These are phyloP conservation scores for Hortaea werneckii DNA, from an alignment of 2,329 filamentous ascomycete genomes.

Conservation along the genomic window DNA sequence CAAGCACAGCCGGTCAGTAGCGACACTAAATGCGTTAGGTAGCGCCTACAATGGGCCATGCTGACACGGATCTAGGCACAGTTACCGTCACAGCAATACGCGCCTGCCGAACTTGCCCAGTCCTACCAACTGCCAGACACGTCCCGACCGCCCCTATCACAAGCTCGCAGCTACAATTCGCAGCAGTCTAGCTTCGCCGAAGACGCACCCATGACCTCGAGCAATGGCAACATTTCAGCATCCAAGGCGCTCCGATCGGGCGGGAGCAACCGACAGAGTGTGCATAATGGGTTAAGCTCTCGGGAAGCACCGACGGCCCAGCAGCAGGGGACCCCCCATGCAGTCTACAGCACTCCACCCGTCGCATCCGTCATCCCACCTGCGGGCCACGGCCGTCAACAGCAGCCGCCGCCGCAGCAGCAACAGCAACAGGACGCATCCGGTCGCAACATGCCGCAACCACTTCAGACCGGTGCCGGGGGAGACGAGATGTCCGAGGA, in stretches of 20 bases:
- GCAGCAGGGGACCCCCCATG: slow-evolving; percentile 16
- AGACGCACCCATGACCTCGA: slow-evolving; percentile 21
- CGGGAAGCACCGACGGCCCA: slow-evolving; percentile 17
- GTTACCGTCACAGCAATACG: slow-evolving; percentile 10
- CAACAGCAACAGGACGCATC: slow-evolving; percentile 15
- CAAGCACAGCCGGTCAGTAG: slow-evolving; percentile 13
- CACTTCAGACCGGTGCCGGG: slow-evolving; percentile 19
- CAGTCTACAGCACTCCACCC: slow-evolving; percentile 25
- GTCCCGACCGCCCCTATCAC: slow-evolving; percentile 13
- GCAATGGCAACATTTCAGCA: slow-evolving; percentile 20
- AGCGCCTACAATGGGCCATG: neutral
- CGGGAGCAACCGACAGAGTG: slow-evolving; percentile 23
- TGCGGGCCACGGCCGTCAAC: slow-evolving; percentile 34
- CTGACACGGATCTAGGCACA: slow-evolving; percentile 1
- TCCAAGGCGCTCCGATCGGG: slow-evolving; percentile 17
- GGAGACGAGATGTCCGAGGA: slow-evolving; percentile 37
- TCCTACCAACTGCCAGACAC: slow-evolving; percentile 8
- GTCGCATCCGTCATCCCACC: slow-evolving; percentile 34
- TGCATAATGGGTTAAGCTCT: slow-evolving; percentile 21
- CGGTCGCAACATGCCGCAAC: slow-evolving; percentile 34
- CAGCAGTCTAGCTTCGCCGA: slow-evolving; percentile 13
- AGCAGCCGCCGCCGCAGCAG: slow-evolving; percentile 1
- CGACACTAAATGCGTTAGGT: neutral
- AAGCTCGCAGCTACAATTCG: slow-evolving; percentile 20
- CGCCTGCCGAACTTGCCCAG: slow-evolving; percentile 13